phyloP scores from a whole-genome alignment of 345 rosid genomes.

The Gossypioides kirkii region DNA sequence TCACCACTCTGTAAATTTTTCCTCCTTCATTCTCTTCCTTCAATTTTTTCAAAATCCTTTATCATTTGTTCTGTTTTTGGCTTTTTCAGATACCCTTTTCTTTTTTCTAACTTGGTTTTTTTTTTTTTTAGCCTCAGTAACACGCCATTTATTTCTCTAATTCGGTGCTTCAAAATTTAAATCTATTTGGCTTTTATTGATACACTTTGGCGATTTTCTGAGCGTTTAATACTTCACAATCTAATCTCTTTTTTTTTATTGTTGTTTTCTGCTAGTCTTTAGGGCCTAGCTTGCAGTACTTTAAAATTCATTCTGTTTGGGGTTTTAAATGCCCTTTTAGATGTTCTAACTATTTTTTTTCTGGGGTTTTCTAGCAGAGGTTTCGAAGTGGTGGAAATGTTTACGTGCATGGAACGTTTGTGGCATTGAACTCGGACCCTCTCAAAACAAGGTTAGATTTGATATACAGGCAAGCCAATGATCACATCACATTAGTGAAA shows the following conservation, averaged over 20 bases:
- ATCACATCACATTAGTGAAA: slow-evolving; percentile 67
- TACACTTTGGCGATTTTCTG: not conserved
- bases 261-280: not conserved
- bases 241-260: not conserved
- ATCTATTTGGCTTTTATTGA: not conserved
- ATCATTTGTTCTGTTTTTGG: not conserved
- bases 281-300: not conserved
- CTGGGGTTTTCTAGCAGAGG: slow-evolving; percentile 31
- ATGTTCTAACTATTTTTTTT: not conserved
- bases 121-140: not conserved
- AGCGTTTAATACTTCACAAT: not conserved
- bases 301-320: not conserved
- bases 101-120: not conserved
- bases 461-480: slow-evolving; percentile 83
- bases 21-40: not conserved
- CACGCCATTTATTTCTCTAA: not conserved
- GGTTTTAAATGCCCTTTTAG: not conserved
- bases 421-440: slow-evolving; percentile 82
- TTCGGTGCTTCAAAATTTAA: not conserved
- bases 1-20: slow-evolving; percentile 42
- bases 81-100: not conserved
- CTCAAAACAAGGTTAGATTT: slow-evolving; percentile 73
- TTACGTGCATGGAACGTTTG: slow-evolving; percentile 57
- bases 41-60: not conserved
- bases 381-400: slow-evolving; percentile 55